Evolutionary conservation across 148 eudicot genomes (phyloP), one percentile per base, ranked within the genome.

Genomic region (Euryodendron excelsum): DNA sequence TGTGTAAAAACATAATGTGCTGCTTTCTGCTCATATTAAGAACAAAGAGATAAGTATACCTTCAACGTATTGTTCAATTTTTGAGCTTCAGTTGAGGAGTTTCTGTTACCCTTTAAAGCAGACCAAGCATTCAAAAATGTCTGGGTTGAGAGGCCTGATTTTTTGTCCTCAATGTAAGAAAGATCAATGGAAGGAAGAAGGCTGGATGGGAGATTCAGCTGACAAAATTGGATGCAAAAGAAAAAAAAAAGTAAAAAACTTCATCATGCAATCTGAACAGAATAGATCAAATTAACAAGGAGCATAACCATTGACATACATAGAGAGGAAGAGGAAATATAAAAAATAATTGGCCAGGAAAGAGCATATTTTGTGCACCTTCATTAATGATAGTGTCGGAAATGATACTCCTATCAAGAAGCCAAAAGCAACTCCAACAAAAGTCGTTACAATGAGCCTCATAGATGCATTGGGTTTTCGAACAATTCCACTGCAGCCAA

Each of bases 391-490:
- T 50, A 86, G 77, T 0, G 78, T 50, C 12, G 94, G 90, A 82
- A 85, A 83, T 69, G 91, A 90, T 70, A 84, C 79, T 80, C 98
- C 98, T 34, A 91, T 71, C 18, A 91, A 69, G 87, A 93, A 89
- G 31, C 99, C 99, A 48, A 88, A 78, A 67, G 87, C 74, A 64
- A 93, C 31, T 63, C 97, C 97, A 79, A 83, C 34, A 66, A 82
- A 69, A 56, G 84, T 78, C 17, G 91, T 82, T 53, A 84, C 34
- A 21, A 90, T 33, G 64, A 85, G 76, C 83, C 88, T 88, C 88
- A 89, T 84, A 56, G 78, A 84, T 36, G 90, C 90, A 48, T 78
- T 87, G 14, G 92, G 79, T 69, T 84, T 95, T 78, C 84, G 87
- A 81, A 71, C 71, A 77, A 73, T 66, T 56, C 69, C 75, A 58